Base-by-base conservation (phyloP, 441 rosid genomes). In the Populus hybrid region DNA sequence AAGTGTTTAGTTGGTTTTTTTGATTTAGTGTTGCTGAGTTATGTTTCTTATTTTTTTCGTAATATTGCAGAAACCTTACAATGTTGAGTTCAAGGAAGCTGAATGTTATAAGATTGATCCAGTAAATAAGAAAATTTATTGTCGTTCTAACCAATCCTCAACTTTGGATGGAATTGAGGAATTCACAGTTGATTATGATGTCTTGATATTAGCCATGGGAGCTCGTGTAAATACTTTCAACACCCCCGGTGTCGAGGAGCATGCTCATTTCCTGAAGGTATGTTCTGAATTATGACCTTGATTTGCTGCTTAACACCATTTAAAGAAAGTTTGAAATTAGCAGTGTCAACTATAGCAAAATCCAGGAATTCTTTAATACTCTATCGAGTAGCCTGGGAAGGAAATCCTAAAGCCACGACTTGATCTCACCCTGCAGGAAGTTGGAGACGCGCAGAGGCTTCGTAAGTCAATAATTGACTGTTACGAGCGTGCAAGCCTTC, bases 201-300 rank as follows among this genome's bases (percentile, higher is more conserved):
- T 89, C 76, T 90, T 95, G 76, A 90, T 95, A 12, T 82, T 95
- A 38, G 95, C 98, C 5, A 90, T 92, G 81, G 99, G 99, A 75
- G 99, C 97, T 85, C 88, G 87, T 65, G 76, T 92, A 66, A 95
- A 95, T 86, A 95, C 99, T 61, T 95, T 95, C 82, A 94, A 92
- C 77, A 95, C 92, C 12, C 98, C 97, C 3, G 97, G 98, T 73
- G 98, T 95, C 30, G 88, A 87, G 83, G 95, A 92, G 84, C 84
- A 92, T 80, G 92, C 96, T 73, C 87, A 91, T 81, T 95, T 93
- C 87, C 83, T 95, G 81, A 95, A 95, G 92, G 99, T 95, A 80
- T 73, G 26, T 68, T 46, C 11, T 68, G n/a, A 28, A 14, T 28
- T 14, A 0, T 30, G 4, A 16, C 23, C 8, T 12, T 63, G 67